Evolutionary conservation across 2,329 filamentous ascomycete genomes (phyloP).

Genomic region (Bipolaris oryzae): DNA sequence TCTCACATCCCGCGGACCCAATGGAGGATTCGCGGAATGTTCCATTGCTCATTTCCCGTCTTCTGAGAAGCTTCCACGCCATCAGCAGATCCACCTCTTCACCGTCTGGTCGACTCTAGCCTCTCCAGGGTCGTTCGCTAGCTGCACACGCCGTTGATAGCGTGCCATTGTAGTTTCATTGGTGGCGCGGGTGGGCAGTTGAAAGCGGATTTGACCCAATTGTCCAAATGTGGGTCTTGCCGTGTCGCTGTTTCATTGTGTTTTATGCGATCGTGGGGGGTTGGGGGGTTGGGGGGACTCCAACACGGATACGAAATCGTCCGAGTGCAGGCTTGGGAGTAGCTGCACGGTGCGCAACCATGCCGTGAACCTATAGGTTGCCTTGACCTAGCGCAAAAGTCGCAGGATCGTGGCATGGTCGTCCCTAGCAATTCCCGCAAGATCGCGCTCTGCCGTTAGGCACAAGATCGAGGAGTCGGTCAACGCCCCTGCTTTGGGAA

Average conservation of each 20-base stretch:
- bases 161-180: conserved; percentile 4
- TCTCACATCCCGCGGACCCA: conserved; percentile 2
- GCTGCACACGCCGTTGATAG: conserved; percentile 1
- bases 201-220: conserved; percentile 9
- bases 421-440: conserved; percentile 13
- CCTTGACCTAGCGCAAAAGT: conserved; percentile 3
- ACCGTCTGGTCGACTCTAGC: conserved; percentile 7
- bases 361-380: conserved; percentile 11
- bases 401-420: conserved; percentile 7
- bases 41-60: conserved; percentile 15
- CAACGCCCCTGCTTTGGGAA: conserved; percentile 6
- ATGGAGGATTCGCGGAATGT: conserved; percentile 12
- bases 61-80: conserved; percentile 9
- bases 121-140: background rate
- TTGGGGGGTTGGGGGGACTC: conserved; percentile 1
- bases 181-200: conserved; percentile 1
- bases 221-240: conserved; percentile 8
- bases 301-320: conserved; percentile 10
- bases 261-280: conserved; percentile 15
- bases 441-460: conserved; percentile 13
- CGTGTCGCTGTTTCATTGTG: conserved; percentile 15
- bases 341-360: conserved; percentile 3
- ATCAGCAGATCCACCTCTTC: conserved; percentile 10
- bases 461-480: conserved; percentile 5
- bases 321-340: conserved; percentile 3